Base-by-base conservation (phyloP, 306 rosid genomes). In the Rosa rugosa region DNA sequence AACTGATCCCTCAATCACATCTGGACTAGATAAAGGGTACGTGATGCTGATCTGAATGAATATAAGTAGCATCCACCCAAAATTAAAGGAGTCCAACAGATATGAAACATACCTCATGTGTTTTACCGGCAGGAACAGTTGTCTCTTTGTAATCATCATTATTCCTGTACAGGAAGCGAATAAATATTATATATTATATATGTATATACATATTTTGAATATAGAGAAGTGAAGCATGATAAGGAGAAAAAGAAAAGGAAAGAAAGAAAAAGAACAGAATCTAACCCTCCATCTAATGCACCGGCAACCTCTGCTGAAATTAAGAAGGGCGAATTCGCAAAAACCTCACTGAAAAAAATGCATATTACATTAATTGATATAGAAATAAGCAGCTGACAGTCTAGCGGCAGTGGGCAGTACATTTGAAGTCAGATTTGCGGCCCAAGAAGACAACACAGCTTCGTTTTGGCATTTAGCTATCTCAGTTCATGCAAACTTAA, bases 271-370 rank as follows among this genome's bases (percentile, higher is more conserved):
- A 54, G 2, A 22, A 17, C 56, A 42, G 54, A 62, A 69, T 62
- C 76, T 84, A 68, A 93, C 99, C 97, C 80, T 78, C 36, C 84
- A 25, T 94, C 89, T 83, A 84, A 41, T 27, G 90, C 84, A 79
- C 97, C 92, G 3, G 94, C 97, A 81, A 70, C 91, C 67, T 95
- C 99, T 68, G 99, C 99, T 65, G 99, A 83, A 81, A 95, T 91
- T 80, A 95, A 93, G 88, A 95, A 95, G 25, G 99, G 99, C 7
- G 99, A 80, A 81, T 91, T 90, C 78, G 93, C 95, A 83, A 93
- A 92, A 77, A 95, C 83, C n/a, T 80, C 97, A 25, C 99, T 95
- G 87, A 72, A 83, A 86, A n/a, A 72, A 47, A 77, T 4, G 38
- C n/a, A 78, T 27, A 27, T 27, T n/a, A 41, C 27, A 70, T 73